Evolutionary conservation across 768 basidiomycete genomes (phyloP), one percentile per base, ranked within the genome.

Genomic region (Rhodotorula sphaerocarpa): DNA sequence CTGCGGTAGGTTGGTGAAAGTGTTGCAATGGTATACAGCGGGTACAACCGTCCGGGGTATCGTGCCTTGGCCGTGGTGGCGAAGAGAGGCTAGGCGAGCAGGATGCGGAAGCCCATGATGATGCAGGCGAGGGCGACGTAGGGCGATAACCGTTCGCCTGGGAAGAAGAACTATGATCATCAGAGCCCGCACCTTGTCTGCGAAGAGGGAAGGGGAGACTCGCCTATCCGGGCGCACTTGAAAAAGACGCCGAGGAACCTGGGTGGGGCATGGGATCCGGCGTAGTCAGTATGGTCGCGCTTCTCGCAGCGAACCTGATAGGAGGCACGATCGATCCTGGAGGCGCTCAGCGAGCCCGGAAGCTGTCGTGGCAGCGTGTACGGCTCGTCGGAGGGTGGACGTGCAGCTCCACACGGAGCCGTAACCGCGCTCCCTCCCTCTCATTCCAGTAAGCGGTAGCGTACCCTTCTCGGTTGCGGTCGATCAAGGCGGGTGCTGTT

Each of bases 161-260:
- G 33, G 27, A 44, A 44, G 43, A 57, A 27, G 42, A 51, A 50
- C 44, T 15, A 28, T 25, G 42, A 44, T 50, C 39, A 3, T 47
- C 43, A n/a, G n/a, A n/a, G n/a, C n/a, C n/a, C n/a, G n/a, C n/a
- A n/a, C 21, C 39, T 53, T n/a, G 16, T n/a, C 16, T 21, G 20
- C 7, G 27, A 18, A 27, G 25, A 27, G 27, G 33, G 39, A 27
- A 16, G 7, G 27, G 21, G 4, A 16, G 51, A 44, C 82, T 61
- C 72, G 90, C 91, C 95, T 79, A 99, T 90, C 54, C 95, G 81
- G 16, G 95, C 93, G 52, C 84, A 87, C 82, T 91, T 99, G 82
- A 87, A 97, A 75, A 96, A 86, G 15, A 96, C 75, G 10, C 93
- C 93, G 30, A 87, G 78, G 74, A 97, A 90, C 7, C 93, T 97